A percentile compares a stretch with the other conserved stretches of the same genome.
Conservation (phyloP, 202 grass and related monocot species). For the Musa balbisiana region DNA sequence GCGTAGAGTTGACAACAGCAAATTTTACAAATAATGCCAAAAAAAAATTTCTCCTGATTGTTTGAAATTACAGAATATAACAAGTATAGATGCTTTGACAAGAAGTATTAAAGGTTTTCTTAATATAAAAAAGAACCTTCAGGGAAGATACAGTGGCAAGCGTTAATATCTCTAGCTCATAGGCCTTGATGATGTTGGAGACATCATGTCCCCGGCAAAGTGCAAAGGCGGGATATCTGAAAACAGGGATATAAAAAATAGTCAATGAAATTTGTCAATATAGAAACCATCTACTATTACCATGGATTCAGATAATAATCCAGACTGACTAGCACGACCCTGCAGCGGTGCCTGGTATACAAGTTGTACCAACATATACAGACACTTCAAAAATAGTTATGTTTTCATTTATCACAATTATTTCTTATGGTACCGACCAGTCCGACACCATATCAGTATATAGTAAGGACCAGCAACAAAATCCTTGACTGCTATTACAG, state of each 20-base stretch:
- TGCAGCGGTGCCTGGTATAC: no score
- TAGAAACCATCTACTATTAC: background rate
- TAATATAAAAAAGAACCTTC: slow-evolving; percentile 33
- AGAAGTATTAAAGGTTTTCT: no score
- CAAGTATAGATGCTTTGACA: background rate
- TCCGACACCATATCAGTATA: no score
- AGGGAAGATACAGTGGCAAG: slow-evolving; percentile 64
- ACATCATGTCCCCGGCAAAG: slow-evolving; percentile 47
- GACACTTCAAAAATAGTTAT: no score
- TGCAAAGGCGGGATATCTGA: slow-evolving; percentile 48
- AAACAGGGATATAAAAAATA: slow-evolving; percentile 1
- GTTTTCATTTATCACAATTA: no score
- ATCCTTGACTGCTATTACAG: no score
- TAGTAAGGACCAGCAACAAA: no score
- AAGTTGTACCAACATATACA: no score
- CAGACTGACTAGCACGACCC: no score
- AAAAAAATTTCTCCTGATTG: background rate
- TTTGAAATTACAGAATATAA: background rate
- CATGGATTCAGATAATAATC: background rate
- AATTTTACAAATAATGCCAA: background rate
- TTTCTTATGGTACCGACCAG: no score
- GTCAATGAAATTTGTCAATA: slow-evolving; percentile 8
- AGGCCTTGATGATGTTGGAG: slow-evolving; percentile 35
- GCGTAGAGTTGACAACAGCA: background rate
- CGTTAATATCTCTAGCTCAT: slow-evolving; percentile 49